These are phyloP conservation scores for Pseudotsuga menziesii DNA, from an alignment of 75 land plant species.

Conservation along the genomic window DNA sequence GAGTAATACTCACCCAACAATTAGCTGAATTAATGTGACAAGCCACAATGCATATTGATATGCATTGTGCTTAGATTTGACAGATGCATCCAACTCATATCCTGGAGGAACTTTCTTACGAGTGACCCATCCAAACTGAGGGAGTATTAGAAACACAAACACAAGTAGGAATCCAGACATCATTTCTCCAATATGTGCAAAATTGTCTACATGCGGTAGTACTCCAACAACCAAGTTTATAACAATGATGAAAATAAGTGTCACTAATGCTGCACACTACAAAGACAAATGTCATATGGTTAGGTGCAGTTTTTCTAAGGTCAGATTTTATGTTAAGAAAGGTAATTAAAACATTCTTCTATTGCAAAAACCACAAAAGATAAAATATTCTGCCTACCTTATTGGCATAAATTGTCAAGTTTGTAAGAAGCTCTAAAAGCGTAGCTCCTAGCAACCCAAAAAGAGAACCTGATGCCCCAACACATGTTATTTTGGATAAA, in stretches of 20 bases:
- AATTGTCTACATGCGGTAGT: conserved; percentile 83
- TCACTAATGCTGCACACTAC: conserved; percentile 53
- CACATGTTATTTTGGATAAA: conserved; percentile 56
- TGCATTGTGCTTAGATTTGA: conserved; percentile 45
- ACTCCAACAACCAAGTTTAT: conserved; percentile 83
- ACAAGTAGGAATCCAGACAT: conserved; percentile 82
- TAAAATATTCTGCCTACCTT: too few relatives aligned
- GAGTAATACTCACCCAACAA: conserved; percentile 28
- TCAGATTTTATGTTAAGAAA: too few relatives aligned
- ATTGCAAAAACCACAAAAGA: too few relatives aligned
- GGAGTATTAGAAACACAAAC: conserved; percentile 74
- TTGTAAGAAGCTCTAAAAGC: conserved; percentile 87
- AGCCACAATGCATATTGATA: conserved; percentile 39
- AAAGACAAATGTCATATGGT: too few relatives aligned
- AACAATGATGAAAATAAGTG: conserved; percentile 57
- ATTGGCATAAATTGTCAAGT: conserved; percentile 83
- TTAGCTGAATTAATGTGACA: conserved; percentile 24
- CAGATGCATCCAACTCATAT: conserved; percentile 13
- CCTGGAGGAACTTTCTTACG: conserved; percentile 29
- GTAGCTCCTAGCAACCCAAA: conserved; percentile 86
- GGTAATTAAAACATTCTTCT: too few relatives aligned
- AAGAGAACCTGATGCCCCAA: conserved; percentile 96
- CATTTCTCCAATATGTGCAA: conserved; percentile 97
- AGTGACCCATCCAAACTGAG: conserved; percentile 75
- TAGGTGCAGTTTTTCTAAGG: too few relatives aligned